Conservation (phyloP, 352 stramenopile genomes). For the Phytophthora syringae region DNA sequence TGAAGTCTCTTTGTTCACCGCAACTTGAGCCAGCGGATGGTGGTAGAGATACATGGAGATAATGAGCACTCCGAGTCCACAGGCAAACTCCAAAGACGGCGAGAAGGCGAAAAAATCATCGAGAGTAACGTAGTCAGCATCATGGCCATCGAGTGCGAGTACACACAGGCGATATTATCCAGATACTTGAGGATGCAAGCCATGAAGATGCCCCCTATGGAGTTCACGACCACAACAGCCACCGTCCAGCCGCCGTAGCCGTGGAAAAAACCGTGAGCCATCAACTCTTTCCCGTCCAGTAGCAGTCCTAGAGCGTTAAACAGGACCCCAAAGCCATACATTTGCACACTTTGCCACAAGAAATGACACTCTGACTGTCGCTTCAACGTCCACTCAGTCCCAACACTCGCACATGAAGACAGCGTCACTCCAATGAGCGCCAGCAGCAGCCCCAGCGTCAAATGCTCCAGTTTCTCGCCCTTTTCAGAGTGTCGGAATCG, state of each 20-base stretch:
- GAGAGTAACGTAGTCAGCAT: constrained; percentile 89
- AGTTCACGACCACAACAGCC: constrained; percentile 79
- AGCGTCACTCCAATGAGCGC: constrained; percentile 74
- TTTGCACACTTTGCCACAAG: constrained; percentile 80
- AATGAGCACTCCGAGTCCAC: constrained; percentile 74
- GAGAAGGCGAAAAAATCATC: constrained; percentile 86
- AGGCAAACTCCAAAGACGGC: constrained; percentile 83
- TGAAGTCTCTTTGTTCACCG: neutral
- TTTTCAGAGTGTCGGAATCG: constrained; percentile 15
- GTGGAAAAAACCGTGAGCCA: constrained; percentile 65
- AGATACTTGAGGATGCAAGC: constrained; percentile 89
- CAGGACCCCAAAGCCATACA: constrained; percentile 78
- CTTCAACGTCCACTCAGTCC: constrained; percentile 88
- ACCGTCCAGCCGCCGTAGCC: constrained; percentile 83
- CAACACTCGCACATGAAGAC: constrained; percentile 87
- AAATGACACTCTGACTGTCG: constrained; percentile 70
- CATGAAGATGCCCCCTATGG: constrained; percentile 72
- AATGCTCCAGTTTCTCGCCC: constrained; percentile 9
- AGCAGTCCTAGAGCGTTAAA: constrained; percentile 76
- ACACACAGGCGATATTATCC: constrained; percentile 89
- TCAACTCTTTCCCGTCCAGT: constrained; percentile 36
- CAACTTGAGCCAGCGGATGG: constrained; percentile 46
- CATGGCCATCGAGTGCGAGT: constrained; percentile 87
- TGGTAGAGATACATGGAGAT: constrained; percentile 92
- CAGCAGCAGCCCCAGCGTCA: constrained; percentile 56